Percentiles rank a stretch among this genome's conserved stretches.
Conservation (phyloP, 2,329 filamentous ascomycete species). For the Aaosphaeria pasadenensis region DNA sequence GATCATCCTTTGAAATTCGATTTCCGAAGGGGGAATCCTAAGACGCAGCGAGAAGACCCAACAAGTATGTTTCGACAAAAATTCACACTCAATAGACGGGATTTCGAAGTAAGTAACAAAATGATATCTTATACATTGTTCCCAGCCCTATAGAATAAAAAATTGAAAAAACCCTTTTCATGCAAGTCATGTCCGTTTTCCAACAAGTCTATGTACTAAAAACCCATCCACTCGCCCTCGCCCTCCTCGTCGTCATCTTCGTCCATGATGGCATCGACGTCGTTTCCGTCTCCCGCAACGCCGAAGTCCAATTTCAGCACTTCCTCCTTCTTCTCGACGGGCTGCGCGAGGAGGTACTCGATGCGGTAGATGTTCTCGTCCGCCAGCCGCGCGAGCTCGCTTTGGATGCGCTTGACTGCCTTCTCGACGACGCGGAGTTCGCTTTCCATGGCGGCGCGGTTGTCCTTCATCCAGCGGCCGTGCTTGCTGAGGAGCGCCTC, state of each 20-base stretch:
- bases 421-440: constrained; percentile 81
- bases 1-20: no score
- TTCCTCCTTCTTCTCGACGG: constrained; percentile 30
- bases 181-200: not conserved
- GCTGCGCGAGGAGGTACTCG: constrained; percentile 70
- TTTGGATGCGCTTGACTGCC: constrained; percentile 74
- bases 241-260: constrained; percentile 40
- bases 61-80: no score
- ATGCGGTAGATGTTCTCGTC: constrained; percentile 89
- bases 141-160: no score
- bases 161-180: no score
- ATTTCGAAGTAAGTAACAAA: no score
- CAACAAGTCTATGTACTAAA: constrained; percentile 34
- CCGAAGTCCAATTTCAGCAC: constrained; percentile 27
- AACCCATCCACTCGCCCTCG: constrained; percentile 49
- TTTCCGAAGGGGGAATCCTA: no score
- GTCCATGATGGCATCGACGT: constrained; percentile 20
- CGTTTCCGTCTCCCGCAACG: constrained; percentile 34
- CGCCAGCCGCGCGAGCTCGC: constrained; percentile 76
- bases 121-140: no score
- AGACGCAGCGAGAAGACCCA: no score
- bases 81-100: no score
- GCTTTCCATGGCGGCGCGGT: constrained; percentile 74
- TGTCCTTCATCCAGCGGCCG: constrained; percentile 79
- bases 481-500: constrained; percentile 77